phyloP scores from a whole-genome alignment of 495 filamentous ascomycete species.

The Penicillium crystallinum region DNA sequence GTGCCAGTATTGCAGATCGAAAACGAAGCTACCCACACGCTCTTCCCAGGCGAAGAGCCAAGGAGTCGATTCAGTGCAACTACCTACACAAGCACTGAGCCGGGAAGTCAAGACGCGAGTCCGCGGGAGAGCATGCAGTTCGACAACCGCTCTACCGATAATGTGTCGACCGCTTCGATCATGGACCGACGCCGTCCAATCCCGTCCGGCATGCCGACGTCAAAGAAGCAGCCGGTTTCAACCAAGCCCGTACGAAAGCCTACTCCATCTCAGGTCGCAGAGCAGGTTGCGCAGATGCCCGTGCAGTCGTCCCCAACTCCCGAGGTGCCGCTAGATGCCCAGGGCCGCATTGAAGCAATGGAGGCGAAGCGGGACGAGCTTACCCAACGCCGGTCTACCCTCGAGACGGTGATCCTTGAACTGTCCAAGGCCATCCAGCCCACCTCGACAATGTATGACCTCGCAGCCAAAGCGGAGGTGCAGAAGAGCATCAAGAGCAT shows the following conservation, averaged over 20 bases:
- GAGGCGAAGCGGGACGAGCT: conserved; percentile 64
- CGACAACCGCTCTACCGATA: conserved; percentile 31
- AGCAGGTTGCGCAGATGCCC: conserved; percentile 35
- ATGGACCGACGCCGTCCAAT: conserved; percentile 47
- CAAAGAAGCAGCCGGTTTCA: conserved; percentile 31
- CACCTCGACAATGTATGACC: conserved; percentile 52
- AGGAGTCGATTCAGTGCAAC: conserved; percentile 69
- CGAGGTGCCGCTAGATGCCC: conserved; percentile 46
- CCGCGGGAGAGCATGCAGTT: conserved; percentile 38
- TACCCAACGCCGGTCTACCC: conserved; percentile 59
- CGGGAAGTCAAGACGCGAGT: conserved; percentile 32
- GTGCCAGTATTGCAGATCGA: conserved; percentile 16
- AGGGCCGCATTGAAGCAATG: conserved; percentile 59
- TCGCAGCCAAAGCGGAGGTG: conserved; percentile 57
- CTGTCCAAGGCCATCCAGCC: conserved; percentile 60
- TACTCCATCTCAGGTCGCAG: conserved; percentile 45
- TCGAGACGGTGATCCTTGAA: conserved; percentile 66
- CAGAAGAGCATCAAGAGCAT: conserved; percentile 67
- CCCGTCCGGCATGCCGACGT: conserved; percentile 36
- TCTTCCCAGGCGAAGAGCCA: conserved; percentile 40
- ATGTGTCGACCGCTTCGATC: conserved; percentile 29
- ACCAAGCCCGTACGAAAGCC: conserved; percentile 48
- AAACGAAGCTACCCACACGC: conserved; percentile 20
- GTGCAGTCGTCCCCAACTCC: conserved; percentile 41
- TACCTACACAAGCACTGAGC: conserved; percentile 58